Conservation (phyloP, 1,284 basidiomycete genomes). For the Volvariella surrecta region DNA sequence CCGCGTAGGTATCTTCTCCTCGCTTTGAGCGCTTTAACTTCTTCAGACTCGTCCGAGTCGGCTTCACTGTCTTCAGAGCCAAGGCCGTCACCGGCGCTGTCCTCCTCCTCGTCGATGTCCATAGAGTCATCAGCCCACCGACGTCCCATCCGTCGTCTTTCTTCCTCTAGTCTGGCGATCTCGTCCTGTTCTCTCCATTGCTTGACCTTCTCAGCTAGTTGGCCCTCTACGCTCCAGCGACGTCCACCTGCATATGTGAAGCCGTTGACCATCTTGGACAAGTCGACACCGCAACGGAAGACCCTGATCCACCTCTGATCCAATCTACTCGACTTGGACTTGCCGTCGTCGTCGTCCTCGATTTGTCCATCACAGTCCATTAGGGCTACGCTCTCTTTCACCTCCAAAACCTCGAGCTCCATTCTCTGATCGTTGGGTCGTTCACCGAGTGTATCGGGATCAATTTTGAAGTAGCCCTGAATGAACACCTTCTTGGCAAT, state of each 20-base stretch:
- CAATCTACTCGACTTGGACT: slow-evolving; percentile 29
- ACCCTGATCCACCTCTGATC: slow-evolving; percentile 67
- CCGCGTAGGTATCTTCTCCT: slow-evolving; percentile 58
- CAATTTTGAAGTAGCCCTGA: slow-evolving; percentile 83
- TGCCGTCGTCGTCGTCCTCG: slow-evolving; percentile 59
- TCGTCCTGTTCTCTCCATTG: slow-evolving; percentile 64
- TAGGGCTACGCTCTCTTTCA: slow-evolving; percentile 35
- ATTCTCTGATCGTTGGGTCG: slow-evolving; percentile 36
- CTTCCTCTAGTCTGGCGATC: slow-evolving; percentile 57
- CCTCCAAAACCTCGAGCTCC: slow-evolving; percentile 77
- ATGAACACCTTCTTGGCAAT: slow-evolving; percentile 83
- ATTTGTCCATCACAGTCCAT: slow-evolving; percentile 70
- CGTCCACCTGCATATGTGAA: slow-evolving; percentile 54
- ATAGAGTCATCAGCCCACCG: slow-evolving; percentile 60
- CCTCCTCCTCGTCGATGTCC: slow-evolving; percentile 52
- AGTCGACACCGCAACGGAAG: slow-evolving; percentile 59
- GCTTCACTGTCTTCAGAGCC: slow-evolving; percentile 29
- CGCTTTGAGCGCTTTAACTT: slow-evolving; percentile 72
- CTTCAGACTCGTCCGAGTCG: slow-evolving; percentile 47
- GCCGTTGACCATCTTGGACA: slow-evolving; percentile 70
- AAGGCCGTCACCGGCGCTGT: slow-evolving; percentile 19
- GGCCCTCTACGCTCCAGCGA: slow-evolving; percentile 62
- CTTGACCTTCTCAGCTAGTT: slow-evolving; percentile 60
- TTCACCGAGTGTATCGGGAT: slow-evolving; percentile 26
- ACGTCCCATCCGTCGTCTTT: slow-evolving; percentile 48